Evolutionary conservation across 495 filamentous ascomycete species (phyloP), one percentile per base, ranked within the genome.

Genomic region (Aspergillus incahuasiensis): DNA sequence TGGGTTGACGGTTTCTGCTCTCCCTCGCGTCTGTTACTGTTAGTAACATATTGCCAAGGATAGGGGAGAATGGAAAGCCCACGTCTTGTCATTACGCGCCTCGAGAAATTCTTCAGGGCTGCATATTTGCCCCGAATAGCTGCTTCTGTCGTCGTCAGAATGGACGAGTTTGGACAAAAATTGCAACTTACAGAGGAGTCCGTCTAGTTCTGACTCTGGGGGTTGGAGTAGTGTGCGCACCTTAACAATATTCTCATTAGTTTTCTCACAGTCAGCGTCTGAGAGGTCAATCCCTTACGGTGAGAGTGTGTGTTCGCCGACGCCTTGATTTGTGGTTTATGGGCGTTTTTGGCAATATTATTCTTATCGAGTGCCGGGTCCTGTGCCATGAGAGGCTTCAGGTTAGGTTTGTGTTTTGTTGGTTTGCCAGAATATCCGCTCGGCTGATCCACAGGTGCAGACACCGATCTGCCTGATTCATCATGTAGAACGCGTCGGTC

Each of bases 351-450:
- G 34, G 12, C 48, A 40, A 4, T 3, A 9, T 60, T 67, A 22
- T 67, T 63, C 19, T 21, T 40, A 20, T 65, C 63, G 5, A 71
- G 48, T 0, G 68, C 64, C 42, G 67, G 65, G 39, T 68, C 62
- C 9, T 59, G 47, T 16, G 57, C 32, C 39, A 9, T 46, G n/a
- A 46, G 42, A 5, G 22, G 13, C 12, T 9, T 2, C 2, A 12
- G 5, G 5, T 15, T 35, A 12, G 9, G 32, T 35, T 35, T 35
- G 32, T 15, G 32, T 8, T 28, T 28, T 8, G 25, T 28, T 8
- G 25, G 8, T 35, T 35, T 35, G 32, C 32, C 12, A 35, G 12
- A 11, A 11, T 15, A 15, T 30, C 40, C 16, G 9, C 28, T 52
- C 22, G 20, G 22, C 11, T 49, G 15, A 48, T 16, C 1, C 2